Conservation (phyloP, 2,329 filamentous ascomycete genomes). For the Endoconidiophora polonica region DNA sequence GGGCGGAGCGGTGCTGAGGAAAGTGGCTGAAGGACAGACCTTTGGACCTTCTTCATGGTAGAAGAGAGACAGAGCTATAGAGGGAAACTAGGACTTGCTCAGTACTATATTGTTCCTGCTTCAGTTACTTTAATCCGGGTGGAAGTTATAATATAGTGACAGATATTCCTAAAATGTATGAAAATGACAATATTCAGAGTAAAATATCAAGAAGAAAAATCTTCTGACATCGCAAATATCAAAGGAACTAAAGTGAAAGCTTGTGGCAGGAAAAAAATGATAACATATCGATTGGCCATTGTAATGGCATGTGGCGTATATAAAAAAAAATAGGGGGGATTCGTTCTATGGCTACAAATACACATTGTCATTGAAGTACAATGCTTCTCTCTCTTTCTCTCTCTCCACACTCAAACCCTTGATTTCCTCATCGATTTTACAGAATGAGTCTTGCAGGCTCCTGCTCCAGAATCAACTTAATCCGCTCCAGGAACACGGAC, state of each 20-base stretch:
- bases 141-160: too few relatives aligned
- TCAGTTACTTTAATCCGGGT: background rate
- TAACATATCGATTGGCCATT: constrained; percentile 8
- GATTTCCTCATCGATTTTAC: constrained; percentile 21
- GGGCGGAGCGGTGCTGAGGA: constrained; percentile 40
- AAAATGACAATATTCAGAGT: background rate
- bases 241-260: background rate
- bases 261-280: background rate
- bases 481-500: constrained; percentile 63
- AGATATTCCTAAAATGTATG: background rate
- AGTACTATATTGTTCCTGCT: background rate
- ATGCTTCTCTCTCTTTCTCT: constrained; percentile 1
- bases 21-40: constrained; percentile 34
- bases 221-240: constrained; percentile 4
- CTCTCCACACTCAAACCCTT: background rate
- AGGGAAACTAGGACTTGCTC: background rate
- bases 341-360: constrained; percentile 12
- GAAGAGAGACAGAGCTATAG: background rate
- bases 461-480: constrained; percentile 68
- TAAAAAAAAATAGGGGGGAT: constrained; percentile 4
- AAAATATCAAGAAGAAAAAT: background rate
- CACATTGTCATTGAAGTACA: constrained; percentile 8
- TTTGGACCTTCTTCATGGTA: constrained; percentile 46
- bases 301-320: constrained; percentile 12
- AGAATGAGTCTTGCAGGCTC: constrained; percentile 62